These are phyloP conservation scores for Helotiales sp. DNA, from an alignment of 2,329 filamentous ascomycete genomes.

Conservation along the genomic window DNA sequence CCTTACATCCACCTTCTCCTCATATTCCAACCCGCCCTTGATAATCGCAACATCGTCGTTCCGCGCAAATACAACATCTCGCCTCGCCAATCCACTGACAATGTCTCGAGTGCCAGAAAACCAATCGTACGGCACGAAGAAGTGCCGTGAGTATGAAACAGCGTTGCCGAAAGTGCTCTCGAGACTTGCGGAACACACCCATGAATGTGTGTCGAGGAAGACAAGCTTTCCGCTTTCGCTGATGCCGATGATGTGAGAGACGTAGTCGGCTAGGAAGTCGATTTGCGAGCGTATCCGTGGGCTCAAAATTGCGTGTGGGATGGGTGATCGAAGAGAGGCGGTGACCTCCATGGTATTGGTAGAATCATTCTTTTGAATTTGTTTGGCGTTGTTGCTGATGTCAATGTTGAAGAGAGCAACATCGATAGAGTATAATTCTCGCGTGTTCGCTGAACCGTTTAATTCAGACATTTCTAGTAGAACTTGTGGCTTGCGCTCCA, in stretches of 20 bases:
- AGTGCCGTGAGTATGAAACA: slow-evolving; percentile 38
- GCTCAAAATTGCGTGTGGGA: slow-evolving; percentile 8
- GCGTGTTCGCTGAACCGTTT: slow-evolving; percentile 27
- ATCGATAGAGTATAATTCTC: slow-evolving; percentile 29
- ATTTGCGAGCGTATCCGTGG: slow-evolving; percentile 23
- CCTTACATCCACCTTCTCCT: slow-evolving; percentile 33
- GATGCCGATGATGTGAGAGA: slow-evolving; percentile 37
- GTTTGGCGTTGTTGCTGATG: slow-evolving; percentile 13
- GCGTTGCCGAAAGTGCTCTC: slow-evolving; percentile 13
- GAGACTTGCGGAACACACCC: slow-evolving; percentile 41
- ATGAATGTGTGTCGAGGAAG: slow-evolving; percentile 39
- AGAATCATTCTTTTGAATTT: slow-evolving; percentile 8
- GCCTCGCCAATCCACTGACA: slow-evolving; percentile 29
- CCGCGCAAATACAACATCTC: slow-evolving; percentile 39
- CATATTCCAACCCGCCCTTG: slow-evolving; percentile 38
- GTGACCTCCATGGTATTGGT: slow-evolving; percentile 6
- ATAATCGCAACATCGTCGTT: slow-evolving; percentile 39
- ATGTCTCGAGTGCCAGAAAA: slow-evolving; percentile 36
- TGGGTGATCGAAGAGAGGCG: slow-evolving; percentile 2
- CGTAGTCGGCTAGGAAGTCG: slow-evolving; percentile 25
- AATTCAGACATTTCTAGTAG: slow-evolving; percentile 36
- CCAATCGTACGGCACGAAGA: slow-evolving; percentile 45
- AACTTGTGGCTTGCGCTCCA: slow-evolving; percentile 23
- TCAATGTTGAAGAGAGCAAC: slow-evolving; percentile 23
- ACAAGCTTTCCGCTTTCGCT: slow-evolving; percentile 33